Percentiles rank a stretch among this genome's conserved stretches.
Conservation (phyloP, 345 rosid species). For the Laguncularia racemosa region DNA sequence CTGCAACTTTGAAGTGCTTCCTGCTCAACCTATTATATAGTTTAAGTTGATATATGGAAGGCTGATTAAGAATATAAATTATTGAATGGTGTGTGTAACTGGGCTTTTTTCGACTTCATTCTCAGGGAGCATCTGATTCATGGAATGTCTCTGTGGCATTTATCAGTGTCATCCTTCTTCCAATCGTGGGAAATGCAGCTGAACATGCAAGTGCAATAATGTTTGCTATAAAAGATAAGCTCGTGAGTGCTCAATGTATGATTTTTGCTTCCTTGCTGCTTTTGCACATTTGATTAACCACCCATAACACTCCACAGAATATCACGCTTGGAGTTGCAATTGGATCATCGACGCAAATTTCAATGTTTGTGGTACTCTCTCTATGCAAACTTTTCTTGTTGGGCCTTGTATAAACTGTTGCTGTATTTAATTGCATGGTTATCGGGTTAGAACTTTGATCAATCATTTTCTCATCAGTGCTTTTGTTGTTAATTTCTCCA, state of each 20-base stretch:
- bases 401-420: neutral
- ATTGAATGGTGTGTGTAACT: neutral
- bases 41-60: no score
- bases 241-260: slow-evolving; percentile 23
- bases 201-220: slow-evolving; percentile 47
- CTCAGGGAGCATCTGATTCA: slow-evolving; percentile 39
- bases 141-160: slow-evolving; percentile 37
- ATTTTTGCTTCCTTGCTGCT: neutral
- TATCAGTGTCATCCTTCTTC: slow-evolving; percentile 43
- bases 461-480: neutral
- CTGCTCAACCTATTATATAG: no score
- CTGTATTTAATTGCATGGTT: neutral
- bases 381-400: no score
- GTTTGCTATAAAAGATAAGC: slow-evolving; percentile 55
- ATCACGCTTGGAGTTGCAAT: slow-evolving; percentile 46
- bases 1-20: no score
- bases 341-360: slow-evolving; percentile 50
- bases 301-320: slow-evolving; percentile 20
- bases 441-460: neutral
- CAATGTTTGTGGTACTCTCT: slow-evolving; percentile 36
- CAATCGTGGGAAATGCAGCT: slow-evolving; percentile 53
- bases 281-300: neutral
- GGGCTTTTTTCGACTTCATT: slow-evolving; percentile 2
- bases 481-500: slow-evolving; percentile 11
- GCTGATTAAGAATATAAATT: no score